phyloP scores from a whole-genome alignment of 352 stramenopile species.

The Phytophthora quininea region DNA sequence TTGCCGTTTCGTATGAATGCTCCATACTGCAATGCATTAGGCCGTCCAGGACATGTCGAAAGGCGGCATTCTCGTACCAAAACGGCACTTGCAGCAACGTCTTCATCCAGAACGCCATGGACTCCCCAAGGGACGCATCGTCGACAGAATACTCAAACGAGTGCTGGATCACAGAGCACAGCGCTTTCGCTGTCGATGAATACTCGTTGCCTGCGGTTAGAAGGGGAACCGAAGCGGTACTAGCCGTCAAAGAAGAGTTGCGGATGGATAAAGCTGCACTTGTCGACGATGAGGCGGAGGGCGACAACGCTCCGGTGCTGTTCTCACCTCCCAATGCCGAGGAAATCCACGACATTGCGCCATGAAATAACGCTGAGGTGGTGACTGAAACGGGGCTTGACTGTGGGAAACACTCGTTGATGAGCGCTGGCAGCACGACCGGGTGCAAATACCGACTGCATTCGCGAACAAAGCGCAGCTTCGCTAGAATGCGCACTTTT shows the following conservation, averaged over 20 bases:
- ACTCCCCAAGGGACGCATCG: constrained; percentile 37
- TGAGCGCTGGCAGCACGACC: constrained; percentile 61
- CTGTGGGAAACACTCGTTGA: constrained; percentile 64
- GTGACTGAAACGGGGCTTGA: constrained; percentile 52
- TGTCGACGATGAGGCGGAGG: constrained; percentile 44
- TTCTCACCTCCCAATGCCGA: constrained; percentile 50
- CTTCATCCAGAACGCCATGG: constrained; percentile 67
- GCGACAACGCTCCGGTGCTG: constrained; percentile 32
- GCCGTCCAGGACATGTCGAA: constrained; percentile 74
- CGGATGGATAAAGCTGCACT: constrained; percentile 52
- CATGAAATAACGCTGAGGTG: constrained; percentile 61
- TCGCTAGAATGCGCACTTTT: constrained; percentile 66
- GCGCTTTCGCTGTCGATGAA: constrained; percentile 51
- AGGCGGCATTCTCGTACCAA: constrained; percentile 77
- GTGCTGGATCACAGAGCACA: constrained; percentile 61
- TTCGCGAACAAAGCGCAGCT: constrained; percentile 78
- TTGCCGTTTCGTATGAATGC: constrained; percentile 20
- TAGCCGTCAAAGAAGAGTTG: constrained; percentile 59
- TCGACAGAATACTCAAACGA: constrained; percentile 68
- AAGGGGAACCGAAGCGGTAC: constrained; percentile 57
- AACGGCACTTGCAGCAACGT: constrained; percentile 73
- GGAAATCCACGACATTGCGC: constrained; percentile 67
- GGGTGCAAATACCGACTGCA: constrained; percentile 76
- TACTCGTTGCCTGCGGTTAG: constrained; percentile 42
- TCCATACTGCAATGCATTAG: constrained; percentile 73